Conservation (phyloP, 2,329 filamentous ascomycete genomes). For the Clarireedia sp. region DNA sequence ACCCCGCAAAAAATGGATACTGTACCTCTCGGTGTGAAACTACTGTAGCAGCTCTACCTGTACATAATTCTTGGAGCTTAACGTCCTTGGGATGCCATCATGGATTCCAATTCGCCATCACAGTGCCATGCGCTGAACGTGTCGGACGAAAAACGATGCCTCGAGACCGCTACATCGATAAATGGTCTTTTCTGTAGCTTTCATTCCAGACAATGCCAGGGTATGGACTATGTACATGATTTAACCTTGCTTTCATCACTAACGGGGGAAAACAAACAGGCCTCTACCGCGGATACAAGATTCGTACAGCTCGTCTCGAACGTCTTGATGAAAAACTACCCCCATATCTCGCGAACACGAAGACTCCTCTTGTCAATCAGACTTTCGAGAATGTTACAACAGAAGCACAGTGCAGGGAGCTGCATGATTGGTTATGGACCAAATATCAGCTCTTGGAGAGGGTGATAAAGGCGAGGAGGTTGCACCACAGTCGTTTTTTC, state of each 20-base stretch:
- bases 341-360: constrained; percentile 31
- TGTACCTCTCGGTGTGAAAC: too few relatives aligned
- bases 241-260: not conserved
- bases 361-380: constrained; percentile 33
- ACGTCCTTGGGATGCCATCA: not conserved
- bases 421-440: constrained; percentile 35
- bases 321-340: constrained; percentile 30
- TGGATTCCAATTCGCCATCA: not conserved
- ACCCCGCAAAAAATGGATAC: too few relatives aligned
- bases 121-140: constrained; percentile 29
- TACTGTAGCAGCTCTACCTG: too few relatives aligned
- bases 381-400: constrained; percentile 33
- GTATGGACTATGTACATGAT: not conserved
- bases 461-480: constrained; percentile 35
- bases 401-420: constrained; percentile 31
- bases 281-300: constrained; percentile 43
- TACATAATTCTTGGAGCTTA: not conserved
- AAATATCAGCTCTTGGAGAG: constrained; percentile 30
- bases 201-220: constrained; percentile 36
- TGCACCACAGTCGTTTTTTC: constrained; percentile 37
- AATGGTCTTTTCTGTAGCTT: constrained; percentile 37
- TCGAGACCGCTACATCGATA: constrained; percentile 32
- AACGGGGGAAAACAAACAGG: constrained; percentile 11
- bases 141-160: constrained; percentile 32
- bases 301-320: constrained; percentile 38